These are phyloP conservation scores for Amniculicola lignicola DNA, from an alignment of 495 filamentous ascomycete genomes.

Conservation along the genomic window DNA sequence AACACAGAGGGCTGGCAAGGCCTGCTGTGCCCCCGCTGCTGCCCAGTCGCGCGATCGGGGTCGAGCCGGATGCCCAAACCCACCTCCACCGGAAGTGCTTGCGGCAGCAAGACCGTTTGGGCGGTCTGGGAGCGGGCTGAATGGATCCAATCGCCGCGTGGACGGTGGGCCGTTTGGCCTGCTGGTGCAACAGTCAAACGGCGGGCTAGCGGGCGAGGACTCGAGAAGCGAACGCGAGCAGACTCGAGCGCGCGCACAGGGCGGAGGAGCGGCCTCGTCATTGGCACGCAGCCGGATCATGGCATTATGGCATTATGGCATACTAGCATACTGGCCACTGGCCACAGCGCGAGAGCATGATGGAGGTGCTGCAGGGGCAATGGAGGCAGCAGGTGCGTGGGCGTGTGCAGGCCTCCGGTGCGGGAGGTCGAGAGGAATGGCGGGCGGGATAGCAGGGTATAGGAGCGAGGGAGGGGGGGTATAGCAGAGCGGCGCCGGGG, in stretches of 20 bases:
- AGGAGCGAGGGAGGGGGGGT: background rate
- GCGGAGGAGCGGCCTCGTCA: background rate
- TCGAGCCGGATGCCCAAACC: too few relatives aligned
- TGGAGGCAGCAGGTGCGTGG: conserved; percentile 26
- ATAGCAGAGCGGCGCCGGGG: background rate
- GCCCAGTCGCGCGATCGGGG: too few relatives aligned
- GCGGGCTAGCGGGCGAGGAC: conserved; percentile 27
- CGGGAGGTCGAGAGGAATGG: background rate
- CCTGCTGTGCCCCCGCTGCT: too few relatives aligned
- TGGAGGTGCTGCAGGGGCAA: conserved; percentile 23
- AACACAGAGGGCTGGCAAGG: too few relatives aligned
- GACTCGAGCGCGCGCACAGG: conserved; percentile 25
- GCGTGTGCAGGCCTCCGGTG: background rate
- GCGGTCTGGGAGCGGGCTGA: background rate
- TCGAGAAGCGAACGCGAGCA: too few relatives aligned
- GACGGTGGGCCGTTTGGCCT: conserved; percentile 17
- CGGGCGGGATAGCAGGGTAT: background rate
- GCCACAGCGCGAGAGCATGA: conserved; percentile 7
- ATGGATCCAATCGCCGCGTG: conserved; percentile 8
- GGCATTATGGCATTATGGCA: background rate
- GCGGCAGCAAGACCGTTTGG: too few relatives aligned
- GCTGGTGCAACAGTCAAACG: conserved; percentile 28
- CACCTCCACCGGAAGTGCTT: too few relatives aligned
- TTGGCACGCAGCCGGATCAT: background rate
- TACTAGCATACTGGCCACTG: background rate